These are phyloP conservation scores for Microsporum canis DNA, from an alignment of 2,329 filamentous ascomycete genomes.

Conservation along the genomic window DNA sequence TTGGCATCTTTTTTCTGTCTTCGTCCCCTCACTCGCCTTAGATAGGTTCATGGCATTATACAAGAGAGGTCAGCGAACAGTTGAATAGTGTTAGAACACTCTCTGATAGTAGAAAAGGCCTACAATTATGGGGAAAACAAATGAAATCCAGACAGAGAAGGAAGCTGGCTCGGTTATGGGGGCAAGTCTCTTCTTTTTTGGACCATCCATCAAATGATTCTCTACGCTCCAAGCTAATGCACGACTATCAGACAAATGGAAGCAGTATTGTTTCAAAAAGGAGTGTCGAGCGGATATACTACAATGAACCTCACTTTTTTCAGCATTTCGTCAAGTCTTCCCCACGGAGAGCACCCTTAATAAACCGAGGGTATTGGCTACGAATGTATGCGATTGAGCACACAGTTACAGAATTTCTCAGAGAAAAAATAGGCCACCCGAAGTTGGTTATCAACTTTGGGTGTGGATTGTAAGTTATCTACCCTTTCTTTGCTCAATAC, in stretches of 20 bases:
- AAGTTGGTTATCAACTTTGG: slow-evolving; percentile 77
- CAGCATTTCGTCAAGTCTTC: slow-evolving; percentile 79
- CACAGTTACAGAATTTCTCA: slow-evolving; percentile 62
- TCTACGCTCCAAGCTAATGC: not conserved
- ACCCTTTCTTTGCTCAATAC: not conserved
- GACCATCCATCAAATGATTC: not conserved
- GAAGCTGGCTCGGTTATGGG: slow-evolving; percentile 45
- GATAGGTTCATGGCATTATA: not conserved
- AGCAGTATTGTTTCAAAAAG: slow-evolving; percentile 87
- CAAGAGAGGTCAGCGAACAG: no score
- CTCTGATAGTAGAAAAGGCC: no score
- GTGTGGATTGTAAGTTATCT: slow-evolving; percentile 69
- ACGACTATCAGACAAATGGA: slow-evolving; percentile 58
- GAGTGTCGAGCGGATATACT: slow-evolving; percentile 83
- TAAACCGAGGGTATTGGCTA: slow-evolving; percentile 82
- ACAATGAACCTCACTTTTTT: slow-evolving; percentile 71
- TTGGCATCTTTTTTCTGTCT: not conserved
- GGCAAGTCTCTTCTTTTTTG: slow-evolving; percentile 24
- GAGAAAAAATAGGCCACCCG: slow-evolving; percentile 41
- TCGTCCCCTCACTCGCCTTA: not conserved
- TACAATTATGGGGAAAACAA: not conserved
- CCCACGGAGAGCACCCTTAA: slow-evolving; percentile 70
- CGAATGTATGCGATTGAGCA: slow-evolving; percentile 72
- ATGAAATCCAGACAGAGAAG: slow-evolving; percentile 24
- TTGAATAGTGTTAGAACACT: not conserved